These are phyloP conservation scores for Tolypocladium album DNA, from an alignment of 2,329 filamentous ascomycete species.

Conservation along the genomic window DNA sequence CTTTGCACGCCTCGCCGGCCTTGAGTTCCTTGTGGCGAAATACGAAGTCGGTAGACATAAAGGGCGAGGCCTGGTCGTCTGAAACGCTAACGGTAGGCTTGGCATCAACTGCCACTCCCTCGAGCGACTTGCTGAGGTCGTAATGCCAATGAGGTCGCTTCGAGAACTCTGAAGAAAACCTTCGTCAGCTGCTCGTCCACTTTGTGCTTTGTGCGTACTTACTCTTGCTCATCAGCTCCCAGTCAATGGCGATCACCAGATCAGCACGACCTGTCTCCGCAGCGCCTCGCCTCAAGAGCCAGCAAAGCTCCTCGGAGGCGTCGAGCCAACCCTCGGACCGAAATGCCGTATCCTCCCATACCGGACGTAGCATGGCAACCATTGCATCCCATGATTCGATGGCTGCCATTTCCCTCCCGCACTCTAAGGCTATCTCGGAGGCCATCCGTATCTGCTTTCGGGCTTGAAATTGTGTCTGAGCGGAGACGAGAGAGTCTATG, in stretches of 20 bases:
- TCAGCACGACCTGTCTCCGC: conserved; percentile 39
- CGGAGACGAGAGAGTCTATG: conserved; percentile 38
- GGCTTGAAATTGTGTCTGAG: conserved; percentile 41
- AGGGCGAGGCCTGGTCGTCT: conserved; percentile 40
- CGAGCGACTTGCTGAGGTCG: conserved; percentile 45
- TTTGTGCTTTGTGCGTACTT: conserved; percentile 15
- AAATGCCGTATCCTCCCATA: conserved; percentile 48
- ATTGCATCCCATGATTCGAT: conserved; percentile 41
- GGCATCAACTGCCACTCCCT: conserved; percentile 31
- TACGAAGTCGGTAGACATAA: conserved; percentile 43
- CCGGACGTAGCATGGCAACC: conserved; percentile 40
- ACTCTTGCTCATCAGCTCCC: conserved; percentile 53
- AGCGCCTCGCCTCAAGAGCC: conserved; percentile 49
- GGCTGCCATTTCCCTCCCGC: conserved; percentile 42
- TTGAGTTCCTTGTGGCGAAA: conserved; percentile 49
- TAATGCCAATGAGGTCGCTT: conserved; percentile 48
- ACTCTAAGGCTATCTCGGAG: conserved; percentile 46
- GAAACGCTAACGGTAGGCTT: conserved; percentile 40
- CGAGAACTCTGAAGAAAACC: conserved; percentile 33
- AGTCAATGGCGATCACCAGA: conserved; percentile 50
- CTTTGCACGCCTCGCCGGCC: conserved; percentile 47
- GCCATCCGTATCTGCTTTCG: conserved; percentile 41
- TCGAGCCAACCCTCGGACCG: conserved; percentile 49
- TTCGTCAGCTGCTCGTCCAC: conserved; percentile 2
- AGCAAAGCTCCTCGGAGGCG: conserved; percentile 48